Evolutionary conservation across 2,329 filamentous ascomycete genomes (phyloP), one percentile per base, ranked within the genome.

Genomic region (Aspergillus quadrilineatus): DNA sequence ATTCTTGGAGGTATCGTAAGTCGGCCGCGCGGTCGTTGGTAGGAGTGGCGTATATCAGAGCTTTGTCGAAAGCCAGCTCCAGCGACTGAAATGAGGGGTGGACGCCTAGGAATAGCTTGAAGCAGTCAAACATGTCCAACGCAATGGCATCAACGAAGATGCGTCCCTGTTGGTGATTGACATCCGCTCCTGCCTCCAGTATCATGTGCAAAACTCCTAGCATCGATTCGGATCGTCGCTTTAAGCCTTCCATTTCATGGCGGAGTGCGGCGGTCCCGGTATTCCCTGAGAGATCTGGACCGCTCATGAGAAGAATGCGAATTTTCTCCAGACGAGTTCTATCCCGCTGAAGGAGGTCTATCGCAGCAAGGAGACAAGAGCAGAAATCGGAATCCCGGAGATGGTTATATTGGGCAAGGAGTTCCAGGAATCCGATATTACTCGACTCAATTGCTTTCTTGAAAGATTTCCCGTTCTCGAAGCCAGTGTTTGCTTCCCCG

Each of bases 271-370:
- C 36, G 4, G 49, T 44, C 12, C 55, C 55, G 1, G 43, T 52
- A 14, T 39, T 34, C 1, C 55, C 55, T 9, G 55, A 41, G 17
- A 56, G 42, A 12, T 56, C 49, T 3, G 22, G 15, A 9, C 39
- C 39, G 29, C 49, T 56, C 5, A 28, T 44, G 22, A 56, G 55
- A 2, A 56, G 17, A 8, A 56, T 46, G 22, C 55, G 49, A 5
- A 56, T 56, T 26, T 56, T 56, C 37, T 56, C 55, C n/a, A 56
- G 22, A 2, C 55, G 55, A 28, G 49, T 45, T 30, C 45, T 46
- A 5, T 56, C 55, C 5, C 34, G 28, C 28, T 43, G 49, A 5
- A 39, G 49, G 8, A 53, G 44, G 30, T 49, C 55, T 17, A 56
- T 53, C 7, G 49, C 55, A 5, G 37, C 37, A 3, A 52, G n/a